Percentiles rank a stretch among this genome's conserved stretches.
phyloP scores from a whole-genome alignment of 2,329 filamentous ascomycete species.

The Pseudogymnoascus sp. region DNA sequence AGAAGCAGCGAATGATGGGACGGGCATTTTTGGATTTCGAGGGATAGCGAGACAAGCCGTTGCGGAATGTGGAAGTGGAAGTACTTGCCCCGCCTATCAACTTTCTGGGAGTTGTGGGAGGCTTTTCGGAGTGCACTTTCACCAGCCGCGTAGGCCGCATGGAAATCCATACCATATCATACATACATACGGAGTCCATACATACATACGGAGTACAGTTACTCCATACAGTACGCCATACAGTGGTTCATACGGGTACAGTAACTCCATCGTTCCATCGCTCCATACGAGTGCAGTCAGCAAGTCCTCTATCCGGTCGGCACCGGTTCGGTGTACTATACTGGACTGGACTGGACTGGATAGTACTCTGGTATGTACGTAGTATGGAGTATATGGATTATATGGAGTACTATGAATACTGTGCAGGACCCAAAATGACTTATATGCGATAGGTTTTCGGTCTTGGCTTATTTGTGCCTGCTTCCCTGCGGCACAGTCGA shows the following conservation, averaged over 20 bases:
- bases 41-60: conserved; percentile 7
- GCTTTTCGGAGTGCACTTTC: neutral
- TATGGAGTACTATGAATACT: neutral
- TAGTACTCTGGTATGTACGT: neutral
- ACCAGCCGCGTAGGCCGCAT: conserved; percentile 6
- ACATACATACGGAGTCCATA: no score
- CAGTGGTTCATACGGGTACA: conserved; percentile 3
- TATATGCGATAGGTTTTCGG: neutral
- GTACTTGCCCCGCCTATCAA: conserved; percentile 5
- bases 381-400: neutral
- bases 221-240: conserved; percentile 1
- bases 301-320: neutral
- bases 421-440: neutral
- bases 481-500: conserved; percentile 5
- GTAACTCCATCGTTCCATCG: neutral
- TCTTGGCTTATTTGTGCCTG: conserved; percentile 3
- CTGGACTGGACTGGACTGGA: neutral
- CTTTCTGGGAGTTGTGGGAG: neutral
- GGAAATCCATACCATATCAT: neutral
- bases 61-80: neutral
- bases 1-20: neutral
- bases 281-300: neutral
- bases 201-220: neutral
- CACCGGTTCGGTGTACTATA: neutral
- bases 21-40: neutral